A percentile compares a stretch with the other conserved stretches of the same genome.
phyloP scores from a whole-genome alignment of 768 basidiomycete species.

The Pulveroboletus ravenelii region DNA sequence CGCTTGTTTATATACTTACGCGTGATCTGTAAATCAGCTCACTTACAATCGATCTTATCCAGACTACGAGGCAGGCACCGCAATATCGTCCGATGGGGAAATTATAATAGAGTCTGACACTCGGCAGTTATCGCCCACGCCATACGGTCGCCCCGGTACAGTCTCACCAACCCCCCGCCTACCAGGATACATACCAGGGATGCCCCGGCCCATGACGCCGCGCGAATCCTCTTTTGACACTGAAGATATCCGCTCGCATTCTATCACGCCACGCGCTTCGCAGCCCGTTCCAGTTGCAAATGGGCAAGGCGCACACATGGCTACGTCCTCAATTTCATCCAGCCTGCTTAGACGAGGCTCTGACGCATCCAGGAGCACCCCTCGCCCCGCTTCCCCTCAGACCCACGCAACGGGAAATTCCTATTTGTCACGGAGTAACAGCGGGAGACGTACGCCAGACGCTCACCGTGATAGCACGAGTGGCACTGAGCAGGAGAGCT shows the following conservation, averaged over 20 bases:
- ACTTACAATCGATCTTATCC: constrained; percentile 33
- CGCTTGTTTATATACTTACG: constrained; percentile 15
- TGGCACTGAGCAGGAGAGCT: constrained; percentile 38
- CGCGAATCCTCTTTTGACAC: constrained; percentile 58
- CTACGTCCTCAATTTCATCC: constrained; percentile 34
- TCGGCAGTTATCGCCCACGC: constrained; percentile 57
- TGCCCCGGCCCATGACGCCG: constrained; percentile 91
- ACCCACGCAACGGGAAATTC: constrained; percentile 35
- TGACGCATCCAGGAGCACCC: constrained; percentile 46
- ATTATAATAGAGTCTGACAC: constrained; percentile 43
- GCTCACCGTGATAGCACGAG: constrained; percentile 36
- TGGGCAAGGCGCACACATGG: constrained; percentile 32
- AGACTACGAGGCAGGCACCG: constrained; percentile 61
- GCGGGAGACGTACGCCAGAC: constrained; percentile 65
- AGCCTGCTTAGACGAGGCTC: constrained; percentile 51
- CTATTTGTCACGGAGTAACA: constrained; percentile 55
- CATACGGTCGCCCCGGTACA: constrained; percentile 46
- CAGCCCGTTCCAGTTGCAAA: constrained; percentile 47
- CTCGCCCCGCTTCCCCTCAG: constrained; percentile 46
- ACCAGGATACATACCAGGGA: constrained; percentile 85
- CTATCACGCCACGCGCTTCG: constrained; percentile 71
- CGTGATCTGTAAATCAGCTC: constrained; percentile 11
- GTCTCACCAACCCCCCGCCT: constrained; percentile 50
- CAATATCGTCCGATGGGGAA: constrained; percentile 63
- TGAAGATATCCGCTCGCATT: constrained; percentile 70